Evolutionary conservation across 495 filamentous ascomycete species (phyloP), one percentile per base, ranked within the genome.

Genomic region (Penicillium salamii): DNA sequence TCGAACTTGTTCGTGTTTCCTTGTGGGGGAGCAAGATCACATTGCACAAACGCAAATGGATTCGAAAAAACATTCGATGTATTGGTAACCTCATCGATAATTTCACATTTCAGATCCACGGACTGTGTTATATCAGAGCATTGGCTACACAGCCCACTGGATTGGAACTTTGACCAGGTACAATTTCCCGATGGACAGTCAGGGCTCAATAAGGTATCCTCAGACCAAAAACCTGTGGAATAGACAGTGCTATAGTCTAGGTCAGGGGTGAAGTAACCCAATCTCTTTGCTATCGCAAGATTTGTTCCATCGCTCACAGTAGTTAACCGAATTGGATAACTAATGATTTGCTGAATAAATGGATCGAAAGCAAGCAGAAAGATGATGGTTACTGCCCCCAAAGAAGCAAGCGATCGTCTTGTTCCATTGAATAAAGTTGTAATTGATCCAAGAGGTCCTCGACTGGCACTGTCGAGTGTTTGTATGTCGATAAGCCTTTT

Each of bases 401-500:
- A 32, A 3, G 50, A 59, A 11, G 51, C 48, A 1, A 62, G 26
- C 0, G 50, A 44, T 2, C 19, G 12, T 15, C 46, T 35, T 17
- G 28, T 42, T 20, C 59, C 42, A 7, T 46, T 12, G 20, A 59
- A 55, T 0, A 74, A 49, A 12, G 74, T 46, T 33, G 49, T 57
- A 0, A 72, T 33, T 7, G 63, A 60, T 1, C 73, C 71, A 50
- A 59, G 62, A 0, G 69, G 68, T 1, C 73, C 73, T 3, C 71
- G 59, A 37, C 64, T 70, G 0, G 73, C 70, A 14, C 58, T 54
- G 38, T 74, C 70, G 35, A 70, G 67, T 5, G 54, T 35, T 41
- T 68, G 53, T 32, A 72, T 55, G 5, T 56, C 52, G 5, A 52
- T 13, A 2, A 76, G 43, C 8, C 31, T 57, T 17, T 59, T 24